Conservation (phyloP, 2,329 filamentous ascomycete species). For the Westerdykella sp. region DNA sequence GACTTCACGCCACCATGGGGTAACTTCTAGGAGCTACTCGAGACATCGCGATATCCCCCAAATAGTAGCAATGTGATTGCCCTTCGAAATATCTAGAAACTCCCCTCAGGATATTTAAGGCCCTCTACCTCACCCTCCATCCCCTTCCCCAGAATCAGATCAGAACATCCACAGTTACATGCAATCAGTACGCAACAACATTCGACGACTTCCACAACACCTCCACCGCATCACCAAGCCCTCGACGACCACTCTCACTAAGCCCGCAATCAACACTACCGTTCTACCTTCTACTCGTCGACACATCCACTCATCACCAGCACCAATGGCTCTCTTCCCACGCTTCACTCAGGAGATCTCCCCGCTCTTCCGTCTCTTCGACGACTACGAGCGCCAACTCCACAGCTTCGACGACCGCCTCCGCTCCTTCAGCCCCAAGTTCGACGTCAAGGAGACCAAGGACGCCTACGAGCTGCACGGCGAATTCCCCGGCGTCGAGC, state of each 20-base stretch:
- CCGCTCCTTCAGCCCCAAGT: constrained; percentile 65
- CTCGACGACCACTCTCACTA: constrained; percentile 1
- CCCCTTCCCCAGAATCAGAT: constrained; percentile 20
- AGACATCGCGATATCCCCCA: background rate
- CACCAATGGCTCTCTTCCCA: constrained; percentile 40
- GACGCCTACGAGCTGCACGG: constrained; percentile 69
- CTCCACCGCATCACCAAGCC: constrained; percentile 28
- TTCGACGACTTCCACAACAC: constrained; percentile 27
- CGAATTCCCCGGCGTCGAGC: constrained; percentile 69
- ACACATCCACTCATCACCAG: constrained; percentile 16
- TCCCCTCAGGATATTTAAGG: constrained; percentile 24
- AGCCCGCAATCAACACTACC: constrained; percentile 9
- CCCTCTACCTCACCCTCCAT: constrained; percentile 5
- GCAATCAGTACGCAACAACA: constrained; percentile 33
- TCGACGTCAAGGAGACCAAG: constrained; percentile 68
- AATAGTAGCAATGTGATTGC: constrained; percentile 3
- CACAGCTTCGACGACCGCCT: constrained; percentile 29
- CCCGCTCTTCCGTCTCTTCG: constrained; percentile 44
- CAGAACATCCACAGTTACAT: constrained; percentile 22
- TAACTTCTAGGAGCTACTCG: background rate
- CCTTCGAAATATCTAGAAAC: constrained; percentile 25
- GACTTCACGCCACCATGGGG: constrained; percentile 3
- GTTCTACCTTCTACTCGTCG: constrained; percentile 8
- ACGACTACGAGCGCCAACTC: constrained; percentile 41
- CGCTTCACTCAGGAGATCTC: constrained; percentile 38